phyloP scores from a whole-genome alignment of 106 monocot genomes.

The Agapanthus africanus region DNA sequence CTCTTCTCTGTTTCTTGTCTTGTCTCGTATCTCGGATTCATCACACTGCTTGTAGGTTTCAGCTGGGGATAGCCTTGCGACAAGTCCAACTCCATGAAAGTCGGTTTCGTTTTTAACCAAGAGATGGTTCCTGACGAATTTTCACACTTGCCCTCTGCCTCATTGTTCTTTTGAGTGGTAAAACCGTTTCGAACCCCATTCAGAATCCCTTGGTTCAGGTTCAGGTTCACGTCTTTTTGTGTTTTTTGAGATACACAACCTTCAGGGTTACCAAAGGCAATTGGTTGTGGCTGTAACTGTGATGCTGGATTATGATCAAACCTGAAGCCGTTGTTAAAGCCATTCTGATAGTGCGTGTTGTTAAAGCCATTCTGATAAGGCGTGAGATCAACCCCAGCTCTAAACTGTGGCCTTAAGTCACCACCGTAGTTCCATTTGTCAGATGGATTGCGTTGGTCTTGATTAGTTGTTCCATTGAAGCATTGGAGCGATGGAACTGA shows the following conservation, averaged over 20 bases:
- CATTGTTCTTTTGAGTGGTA: neutral
- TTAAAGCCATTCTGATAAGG: slow-evolving; percentile 15
- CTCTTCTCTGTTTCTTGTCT: slow-evolving; percentile 10
- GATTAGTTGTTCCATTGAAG: no score
- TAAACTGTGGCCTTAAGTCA: no score
- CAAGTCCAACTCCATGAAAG: slow-evolving; percentile 8
- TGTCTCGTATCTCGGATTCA: neutral
- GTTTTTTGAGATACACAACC: neutral
- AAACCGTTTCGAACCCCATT: neutral
- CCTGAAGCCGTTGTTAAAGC: slow-evolving; percentile 7
- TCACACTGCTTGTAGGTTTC: neutral
- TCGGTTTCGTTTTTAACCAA: slow-evolving; percentile 24
- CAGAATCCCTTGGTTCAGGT: slow-evolving; percentile 16
- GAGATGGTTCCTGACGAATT: slow-evolving; percentile 5
- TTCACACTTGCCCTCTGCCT: slow-evolving; percentile 5
- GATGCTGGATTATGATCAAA: slow-evolving; percentile 3
- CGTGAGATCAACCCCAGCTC: no score
- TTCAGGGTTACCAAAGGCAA: slow-evolving; percentile 8
- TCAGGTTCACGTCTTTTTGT: slow-evolving; percentile 22
- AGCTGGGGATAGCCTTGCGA: slow-evolving; percentile 13
- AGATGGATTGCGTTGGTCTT: slow-evolving; percentile 13
- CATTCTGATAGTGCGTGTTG: slow-evolving; percentile 12
- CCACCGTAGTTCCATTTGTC: no score
- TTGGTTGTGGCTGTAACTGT: neutral
- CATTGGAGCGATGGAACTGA: no score